Conservation (phyloP, 2,329 filamentous ascomycete genomes). For the Fusarium anthophilum region DNA sequence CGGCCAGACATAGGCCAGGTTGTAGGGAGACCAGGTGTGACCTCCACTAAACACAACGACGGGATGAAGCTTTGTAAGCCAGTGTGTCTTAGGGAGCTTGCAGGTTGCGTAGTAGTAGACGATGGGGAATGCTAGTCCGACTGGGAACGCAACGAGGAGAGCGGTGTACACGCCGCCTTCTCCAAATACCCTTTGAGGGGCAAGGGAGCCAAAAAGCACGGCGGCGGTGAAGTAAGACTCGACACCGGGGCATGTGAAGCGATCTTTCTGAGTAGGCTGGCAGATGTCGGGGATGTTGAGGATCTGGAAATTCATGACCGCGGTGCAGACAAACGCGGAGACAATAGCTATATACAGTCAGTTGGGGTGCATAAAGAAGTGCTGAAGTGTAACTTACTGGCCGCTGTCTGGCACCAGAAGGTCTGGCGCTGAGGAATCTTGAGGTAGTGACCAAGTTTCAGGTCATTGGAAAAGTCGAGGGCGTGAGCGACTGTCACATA, state of each 20-base stretch:
- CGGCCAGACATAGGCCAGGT: slow-evolving; percentile 57
- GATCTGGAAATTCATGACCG: slow-evolving; percentile 51
- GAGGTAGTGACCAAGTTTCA: slow-evolving; percentile 55
- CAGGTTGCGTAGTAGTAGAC: slow-evolving; percentile 51
- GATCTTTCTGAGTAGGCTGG: slow-evolving; percentile 46
- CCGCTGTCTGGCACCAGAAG: slow-evolving; percentile 48
- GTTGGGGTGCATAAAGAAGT: fast-evolving
- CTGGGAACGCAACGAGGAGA: slow-evolving; percentile 52
- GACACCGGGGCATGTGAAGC: slow-evolving; percentile 51
- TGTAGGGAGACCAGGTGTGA: slow-evolving; percentile 56
- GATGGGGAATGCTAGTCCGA: slow-evolving; percentile 50
- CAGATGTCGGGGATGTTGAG: slow-evolving; percentile 50
- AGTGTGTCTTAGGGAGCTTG: slow-evolving; percentile 45
- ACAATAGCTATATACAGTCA: slow-evolving; percentile 36
- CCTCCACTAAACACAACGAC: slow-evolving; percentile 56
- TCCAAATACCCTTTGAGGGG: slow-evolving; percentile 50
- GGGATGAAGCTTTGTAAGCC: slow-evolving; percentile 54
- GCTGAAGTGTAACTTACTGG: slow-evolving; percentile 22
- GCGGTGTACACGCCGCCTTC: slow-evolving; percentile 48
- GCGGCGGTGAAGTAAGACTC: slow-evolving; percentile 53
- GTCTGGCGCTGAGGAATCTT: slow-evolving; percentile 54
- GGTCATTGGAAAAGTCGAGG: slow-evolving; percentile 48
- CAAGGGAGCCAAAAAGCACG: slow-evolving; percentile 54
- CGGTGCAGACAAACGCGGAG: slow-evolving; percentile 49
- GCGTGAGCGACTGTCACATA: slow-evolving; percentile 51